A percentile compares a stretch with the other conserved stretches of the same genome.
phyloP scores from a whole-genome alignment of 495 filamentous ascomycete species.

The Talaromyces ruber region DNA sequence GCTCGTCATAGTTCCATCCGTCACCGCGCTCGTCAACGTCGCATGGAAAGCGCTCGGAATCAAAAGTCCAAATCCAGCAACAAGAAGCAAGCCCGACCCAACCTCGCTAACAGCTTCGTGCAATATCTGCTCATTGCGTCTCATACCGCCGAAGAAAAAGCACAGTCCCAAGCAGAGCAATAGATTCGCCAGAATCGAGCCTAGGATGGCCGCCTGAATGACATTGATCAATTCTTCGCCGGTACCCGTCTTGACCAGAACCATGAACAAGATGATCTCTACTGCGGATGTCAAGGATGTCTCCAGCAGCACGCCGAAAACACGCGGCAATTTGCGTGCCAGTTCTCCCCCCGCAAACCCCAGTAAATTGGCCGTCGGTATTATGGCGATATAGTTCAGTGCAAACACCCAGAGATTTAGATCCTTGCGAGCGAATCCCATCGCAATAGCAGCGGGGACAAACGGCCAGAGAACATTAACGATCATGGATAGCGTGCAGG shows the following conservation, averaged over 20 bases:
- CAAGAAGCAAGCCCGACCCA: constrained; percentile 69
- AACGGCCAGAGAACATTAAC: constrained; percentile 72
- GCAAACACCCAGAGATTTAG: constrained; percentile 57
- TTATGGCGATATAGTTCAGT: constrained; percentile 73
- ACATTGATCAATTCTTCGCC: constrained; percentile 50
- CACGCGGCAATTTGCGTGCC: constrained; percentile 69
- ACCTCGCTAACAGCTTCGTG: constrained; percentile 73
- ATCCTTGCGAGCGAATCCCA: constrained; percentile 55
- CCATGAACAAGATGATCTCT: constrained; percentile 78
- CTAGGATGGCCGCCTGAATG: constrained; percentile 76
- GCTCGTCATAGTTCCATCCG: constrained; percentile 12
- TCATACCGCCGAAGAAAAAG: constrained; percentile 69
- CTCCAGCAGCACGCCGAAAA: constrained; percentile 68
- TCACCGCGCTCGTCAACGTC: constrained; percentile 39
- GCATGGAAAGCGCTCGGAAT: constrained; percentile 73
- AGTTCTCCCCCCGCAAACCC: constrained; percentile 80
- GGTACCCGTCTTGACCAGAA: constrained; percentile 39
- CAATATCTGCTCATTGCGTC: constrained; percentile 57
- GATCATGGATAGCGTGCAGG: constrained; percentile 44
- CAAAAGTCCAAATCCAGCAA: constrained; percentile 73
- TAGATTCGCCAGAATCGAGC: constrained; percentile 73
- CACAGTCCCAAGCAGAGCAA: constrained; percentile 67
- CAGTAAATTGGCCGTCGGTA: constrained; percentile 79
- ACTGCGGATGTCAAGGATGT: constrained; percentile 70
- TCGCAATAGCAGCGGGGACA: constrained; percentile 56